Evolutionary conservation across 257 asterid species (phyloP).

Genomic region (Ocimum tenuiflorum): DNA sequence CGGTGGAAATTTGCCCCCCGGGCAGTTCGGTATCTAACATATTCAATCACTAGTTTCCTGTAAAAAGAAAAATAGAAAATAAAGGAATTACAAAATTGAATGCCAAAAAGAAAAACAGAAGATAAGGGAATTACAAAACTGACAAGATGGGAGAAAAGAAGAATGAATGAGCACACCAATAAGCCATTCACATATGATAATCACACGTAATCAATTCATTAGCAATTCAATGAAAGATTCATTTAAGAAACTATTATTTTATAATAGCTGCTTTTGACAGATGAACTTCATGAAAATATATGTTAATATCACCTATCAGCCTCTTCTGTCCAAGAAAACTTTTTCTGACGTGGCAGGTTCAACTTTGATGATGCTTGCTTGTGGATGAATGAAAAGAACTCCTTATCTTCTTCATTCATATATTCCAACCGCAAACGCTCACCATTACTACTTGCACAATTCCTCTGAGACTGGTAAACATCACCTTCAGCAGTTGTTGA

Average conservation of each 20-base stretch:
- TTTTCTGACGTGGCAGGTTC: slow-evolving; percentile 44
- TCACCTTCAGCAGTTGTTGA: slow-evolving; percentile 27
- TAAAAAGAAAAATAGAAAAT: slow-evolving; percentile 23
- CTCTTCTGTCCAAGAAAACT: slow-evolving; percentile 76
- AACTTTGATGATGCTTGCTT: slow-evolving; percentile 50
- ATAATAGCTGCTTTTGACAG: slow-evolving; percentile 11
- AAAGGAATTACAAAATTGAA: slow-evolving; percentile 13
- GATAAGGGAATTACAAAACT: neutral
- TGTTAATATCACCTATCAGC: slow-evolving; percentile 65
- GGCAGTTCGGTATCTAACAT: slow-evolving; percentile 72
- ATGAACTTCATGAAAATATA: slow-evolving; percentile 13
- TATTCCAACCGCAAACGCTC: slow-evolving; percentile 34
- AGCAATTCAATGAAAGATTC: slow-evolving; percentile 10
- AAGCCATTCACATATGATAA: slow-evolving; percentile 8
- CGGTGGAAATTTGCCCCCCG: slow-evolving; percentile 76
- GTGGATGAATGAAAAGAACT: slow-evolving; percentile 32
- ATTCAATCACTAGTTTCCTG: slow-evolving; percentile 78
- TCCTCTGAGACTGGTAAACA: slow-evolving; percentile 29
- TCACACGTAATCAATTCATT: neutral
- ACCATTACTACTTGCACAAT: slow-evolving; percentile 23
- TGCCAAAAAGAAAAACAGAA: neutral
- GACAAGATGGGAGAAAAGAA: slow-evolving; percentile 6
- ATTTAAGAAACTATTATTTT: slow-evolving; percentile 5
- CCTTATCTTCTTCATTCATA: slow-evolving; percentile 40
- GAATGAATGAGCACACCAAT: slow-evolving; percentile 13